Evolutionary conservation across 805 yeast species (phyloP).

Genomic region (Hanseniaspora opuntiae): DNA sequence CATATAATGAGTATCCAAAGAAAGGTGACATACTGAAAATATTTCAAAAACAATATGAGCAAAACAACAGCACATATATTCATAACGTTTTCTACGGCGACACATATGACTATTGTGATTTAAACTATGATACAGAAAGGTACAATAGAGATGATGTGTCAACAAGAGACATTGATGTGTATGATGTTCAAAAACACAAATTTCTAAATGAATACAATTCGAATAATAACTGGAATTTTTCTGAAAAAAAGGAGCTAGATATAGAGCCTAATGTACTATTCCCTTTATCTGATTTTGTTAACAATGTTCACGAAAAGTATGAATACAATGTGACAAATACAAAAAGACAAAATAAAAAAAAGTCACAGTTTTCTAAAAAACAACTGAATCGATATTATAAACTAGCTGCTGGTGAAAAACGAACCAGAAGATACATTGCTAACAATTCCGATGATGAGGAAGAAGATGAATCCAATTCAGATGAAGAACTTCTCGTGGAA

Average conservation of each 20-base stretch:
- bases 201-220: not conserved
- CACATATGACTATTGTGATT: not conserved
- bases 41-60: not conserved
- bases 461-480: not conserved
- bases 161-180: not conserved
- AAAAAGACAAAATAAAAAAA: not conserved
- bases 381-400: not conserved
- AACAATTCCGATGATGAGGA: not conserved
- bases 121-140: not conserved
- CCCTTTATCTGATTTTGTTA: not conserved
- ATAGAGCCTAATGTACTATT: not conserved
- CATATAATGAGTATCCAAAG: not conserved
- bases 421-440: not conserved
- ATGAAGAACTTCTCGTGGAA: not conserved
- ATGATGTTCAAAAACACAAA: not conserved
- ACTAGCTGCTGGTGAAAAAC: slow-evolving; percentile 1
- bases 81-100: not conserved
- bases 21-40: not conserved
- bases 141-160: not conserved
- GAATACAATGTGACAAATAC: not conserved
- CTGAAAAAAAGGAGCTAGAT: not conserved
- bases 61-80: not conserved
- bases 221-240: not conserved
- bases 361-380: not conserved
- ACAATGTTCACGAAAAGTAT: not conserved